Base-by-base conservation (phyloP, 805 yeast species). In the Schwanniomyces vanrijiae region DNA sequence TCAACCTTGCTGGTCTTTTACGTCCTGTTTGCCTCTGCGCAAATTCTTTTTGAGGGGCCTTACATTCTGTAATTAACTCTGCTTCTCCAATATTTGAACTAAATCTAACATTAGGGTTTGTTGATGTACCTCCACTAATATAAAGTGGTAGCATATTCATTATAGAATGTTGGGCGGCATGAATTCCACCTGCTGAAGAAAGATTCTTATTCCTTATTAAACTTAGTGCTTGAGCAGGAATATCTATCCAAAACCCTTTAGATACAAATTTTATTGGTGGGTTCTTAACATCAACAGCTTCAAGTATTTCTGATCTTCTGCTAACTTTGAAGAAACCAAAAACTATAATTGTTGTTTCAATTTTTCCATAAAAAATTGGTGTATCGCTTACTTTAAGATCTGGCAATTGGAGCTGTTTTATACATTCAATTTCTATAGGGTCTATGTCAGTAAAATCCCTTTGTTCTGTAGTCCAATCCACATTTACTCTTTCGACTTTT, bases 11-110 rank as follows among this genome's bases (percentile, higher is more conserved):
- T 0, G 98, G 98, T 37, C 99, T 69, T 47, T 78, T 80, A 35
- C 99, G 70, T 14, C 66, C 65, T 0, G 92, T 78, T 58, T 87
- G 87, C 24, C 90, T 67, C 42, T 77, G 76, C 1, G 96, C 88
- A 73, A 92, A 88, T 61, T 94, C 99, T 58, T 94, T 94, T 54
- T 90, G 96, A 0, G 99, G 97, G 0, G 98, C 97, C 59, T 94
- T 94, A 65, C 99, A 94, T 64, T 94, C 99, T 0, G 98, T 89
- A 39, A 80, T 80, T 11, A 94, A 76, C 55, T 94, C 99, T 2
- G 73, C 54, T 37, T 68, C 71, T 0, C 72, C 73, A 2, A 67
- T 51, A 33, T 47, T 60, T 1, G 70, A 62, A 9, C 54, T 52
- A 44, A 60, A 66, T 25, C 64, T 55, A 9, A 60, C 65, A 44